Conservation (phyloP, 208 protist genomes). For the Acanthamoeba culbertsoni region DNA sequence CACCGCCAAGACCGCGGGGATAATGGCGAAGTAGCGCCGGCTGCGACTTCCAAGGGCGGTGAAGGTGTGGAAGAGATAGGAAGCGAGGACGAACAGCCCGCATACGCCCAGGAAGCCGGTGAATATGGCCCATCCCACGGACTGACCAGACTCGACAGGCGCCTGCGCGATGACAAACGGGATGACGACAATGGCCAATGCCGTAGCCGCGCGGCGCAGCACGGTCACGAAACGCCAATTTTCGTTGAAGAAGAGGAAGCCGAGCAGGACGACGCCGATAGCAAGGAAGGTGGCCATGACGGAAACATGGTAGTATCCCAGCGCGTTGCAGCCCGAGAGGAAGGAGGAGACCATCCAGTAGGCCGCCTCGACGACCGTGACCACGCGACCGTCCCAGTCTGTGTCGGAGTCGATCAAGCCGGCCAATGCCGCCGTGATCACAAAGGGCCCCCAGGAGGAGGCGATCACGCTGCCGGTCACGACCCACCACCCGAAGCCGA, state of each 20-base stretch:
- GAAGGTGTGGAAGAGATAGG: background rate
- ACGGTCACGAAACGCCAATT: background rate
- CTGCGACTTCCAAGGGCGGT: background rate
- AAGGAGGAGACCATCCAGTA: slow-evolving; percentile 16
- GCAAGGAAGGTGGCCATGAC: background rate
- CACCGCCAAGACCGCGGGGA: background rate
- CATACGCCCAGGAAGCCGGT: background rate
- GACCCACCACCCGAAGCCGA: slow-evolving; percentile 25
- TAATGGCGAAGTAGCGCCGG: background rate
- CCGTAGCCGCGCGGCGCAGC: background rate
- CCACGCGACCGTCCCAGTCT: background rate
- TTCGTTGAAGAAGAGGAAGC: background rate
- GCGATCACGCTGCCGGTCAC: background rate
- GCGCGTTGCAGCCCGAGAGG: background rate
- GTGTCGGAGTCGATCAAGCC: background rate
- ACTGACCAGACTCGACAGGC: background rate
- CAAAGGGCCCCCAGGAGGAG: background rate
- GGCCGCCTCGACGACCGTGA: background rate
- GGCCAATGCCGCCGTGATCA: background rate
- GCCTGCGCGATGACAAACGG: slow-evolving; percentile 40
- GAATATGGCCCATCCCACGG: background rate
- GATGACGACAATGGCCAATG: background rate
- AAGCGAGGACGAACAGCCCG: background rate
- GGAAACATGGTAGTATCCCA: background rate
- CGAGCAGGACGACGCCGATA: background rate